These are phyloP conservation scores for Albatrellus ellisii DNA, from an alignment of 768 basidiomycete genomes.

Conservation along the genomic window DNA sequence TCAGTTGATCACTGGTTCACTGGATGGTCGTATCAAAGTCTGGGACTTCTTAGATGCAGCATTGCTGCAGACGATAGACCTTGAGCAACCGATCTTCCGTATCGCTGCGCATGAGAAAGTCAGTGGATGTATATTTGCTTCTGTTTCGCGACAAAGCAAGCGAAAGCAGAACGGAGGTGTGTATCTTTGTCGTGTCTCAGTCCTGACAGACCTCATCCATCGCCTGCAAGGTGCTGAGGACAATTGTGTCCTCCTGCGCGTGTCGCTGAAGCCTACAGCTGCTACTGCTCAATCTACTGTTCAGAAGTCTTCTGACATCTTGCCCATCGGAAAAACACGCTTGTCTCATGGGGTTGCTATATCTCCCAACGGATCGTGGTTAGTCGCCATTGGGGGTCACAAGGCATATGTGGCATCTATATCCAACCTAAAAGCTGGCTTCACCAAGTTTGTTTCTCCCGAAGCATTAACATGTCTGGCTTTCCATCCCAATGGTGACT, in stretches of 20 bases:
- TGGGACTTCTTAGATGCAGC: conserved; percentile 91
- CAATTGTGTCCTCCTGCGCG: conserved; percentile 45
- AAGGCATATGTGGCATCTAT: conserved; percentile 66
- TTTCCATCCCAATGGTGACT: conserved; percentile 82
- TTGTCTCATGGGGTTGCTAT: conserved; percentile 50
- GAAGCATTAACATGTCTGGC: conserved; percentile 74
- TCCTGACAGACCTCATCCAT: neutral
- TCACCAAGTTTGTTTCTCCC: conserved; percentile 73
- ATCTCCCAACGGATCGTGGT: conserved; percentile 66
- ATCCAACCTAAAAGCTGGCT: conserved; percentile 44
- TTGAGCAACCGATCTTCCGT: conserved; percentile 57
- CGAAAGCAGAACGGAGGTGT: conserved; percentile 23
- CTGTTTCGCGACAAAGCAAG: conserved; percentile 39
- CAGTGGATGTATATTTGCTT: conserved; percentile 59
- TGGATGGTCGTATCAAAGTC: conserved; percentile 73
- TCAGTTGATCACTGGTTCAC: conserved; percentile 77
- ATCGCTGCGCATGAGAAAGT: conserved; percentile 60
- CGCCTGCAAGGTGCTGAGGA: conserved; percentile 12
- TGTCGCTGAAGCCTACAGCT: conserved; percentile 41
- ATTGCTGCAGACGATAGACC: conserved; percentile 59
- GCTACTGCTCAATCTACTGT: conserved; percentile 26
- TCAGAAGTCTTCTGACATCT: conserved; percentile 36
- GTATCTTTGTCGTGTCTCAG: conserved; percentile 3
- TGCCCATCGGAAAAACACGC: conserved; percentile 54
- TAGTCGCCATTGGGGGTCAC: conserved; percentile 62